A percentile compares a stretch with the other conserved stretches of the same genome.
phyloP scores from a whole-genome alignment of 495 filamentous ascomycete species.

The Xylaria palmicola region DNA sequence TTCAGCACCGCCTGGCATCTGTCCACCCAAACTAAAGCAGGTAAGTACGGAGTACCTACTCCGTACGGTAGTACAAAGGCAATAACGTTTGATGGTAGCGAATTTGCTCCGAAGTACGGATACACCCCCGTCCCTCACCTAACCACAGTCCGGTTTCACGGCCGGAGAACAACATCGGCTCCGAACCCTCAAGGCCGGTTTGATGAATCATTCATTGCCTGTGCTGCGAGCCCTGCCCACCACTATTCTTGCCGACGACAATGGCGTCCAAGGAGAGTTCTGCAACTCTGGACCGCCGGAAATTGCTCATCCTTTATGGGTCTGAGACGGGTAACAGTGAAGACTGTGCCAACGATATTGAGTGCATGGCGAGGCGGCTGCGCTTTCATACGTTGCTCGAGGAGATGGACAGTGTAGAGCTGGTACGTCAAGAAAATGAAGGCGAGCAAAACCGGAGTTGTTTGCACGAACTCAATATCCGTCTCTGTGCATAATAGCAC shows the following conservation, averaged over 20 bases:
- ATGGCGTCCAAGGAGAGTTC: slow-evolving; percentile 21
- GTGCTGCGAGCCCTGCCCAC: neutral
- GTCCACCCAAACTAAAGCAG: too few species aligned
- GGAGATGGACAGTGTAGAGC: slow-evolving; percentile 71
- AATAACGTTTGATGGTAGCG: too few species aligned
- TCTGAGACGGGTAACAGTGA: slow-evolving; percentile 93
- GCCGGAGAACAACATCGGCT: neutral
- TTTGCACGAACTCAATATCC: too few species aligned
- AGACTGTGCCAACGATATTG: slow-evolving; percentile 83
- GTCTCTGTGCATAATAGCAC: neutral
- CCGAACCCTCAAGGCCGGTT: neutral
- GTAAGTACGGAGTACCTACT: too few species aligned
- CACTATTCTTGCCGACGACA: neutral
- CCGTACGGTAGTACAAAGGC: too few species aligned
- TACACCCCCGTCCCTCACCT: neutral
- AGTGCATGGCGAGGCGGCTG: slow-evolving; percentile 65
- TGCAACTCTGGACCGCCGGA: slow-evolving; percentile 42
- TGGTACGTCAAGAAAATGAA: slow-evolving; percentile 54
- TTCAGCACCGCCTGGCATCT: too few species aligned
- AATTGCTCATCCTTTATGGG: slow-evolving; percentile 81
- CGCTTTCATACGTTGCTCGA: slow-evolving; percentile 72
- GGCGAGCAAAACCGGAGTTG: neutral
- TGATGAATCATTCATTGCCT: neutral
- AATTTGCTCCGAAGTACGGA: neutral
- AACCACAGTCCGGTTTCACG: neutral